Percentiles rank a stretch among this genome's conserved stretches.
Evolutionary conservation across 192 early-diverging fungal genomes (phyloP).

Genomic region (Coemansia sp.): DNA sequence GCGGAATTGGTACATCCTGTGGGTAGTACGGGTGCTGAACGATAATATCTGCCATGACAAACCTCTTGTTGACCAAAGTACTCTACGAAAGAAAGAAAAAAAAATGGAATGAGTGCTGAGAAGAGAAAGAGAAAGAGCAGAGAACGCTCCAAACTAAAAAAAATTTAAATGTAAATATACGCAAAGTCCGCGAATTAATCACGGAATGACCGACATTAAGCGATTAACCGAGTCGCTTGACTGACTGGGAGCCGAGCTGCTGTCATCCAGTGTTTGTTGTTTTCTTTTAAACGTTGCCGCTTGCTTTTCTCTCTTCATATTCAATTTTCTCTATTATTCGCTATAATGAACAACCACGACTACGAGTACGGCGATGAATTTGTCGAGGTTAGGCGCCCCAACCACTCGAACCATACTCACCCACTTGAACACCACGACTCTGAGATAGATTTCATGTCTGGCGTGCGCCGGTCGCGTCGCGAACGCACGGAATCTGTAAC

Average conservation of each 20-base stretch:
- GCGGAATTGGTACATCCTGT: constrained; percentile 33
- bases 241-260: not conserved
- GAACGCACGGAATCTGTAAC: constrained; percentile 43
- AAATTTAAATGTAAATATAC: not conserved
- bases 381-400: constrained; percentile 29
- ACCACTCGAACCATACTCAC: constrained; percentile 11
- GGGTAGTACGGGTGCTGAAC: constrained; percentile 52
- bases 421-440: constrained; percentile 25
- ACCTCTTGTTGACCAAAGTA: not conserved
- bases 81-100: not conserved
- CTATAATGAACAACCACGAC: constrained; percentile 34
- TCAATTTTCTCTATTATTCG: constrained; percentile 10
- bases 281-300: not conserved
- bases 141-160: not conserved
- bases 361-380: constrained; percentile 50
- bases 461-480: constrained; percentile 27
- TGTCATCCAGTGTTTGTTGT: constrained; percentile 11
- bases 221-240: not conserved
- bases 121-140: not conserved
- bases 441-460: constrained; percentile 24
- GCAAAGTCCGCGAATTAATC: not conserved
- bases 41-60: constrained; percentile 5
- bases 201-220: not conserved
- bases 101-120: not conserved
- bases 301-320: not conserved